Percentiles rank a stretch among this genome's conserved stretches.
Conservation (phyloP, 768 basidiomycete species). For the Xanthoconium purpureum region DNA sequence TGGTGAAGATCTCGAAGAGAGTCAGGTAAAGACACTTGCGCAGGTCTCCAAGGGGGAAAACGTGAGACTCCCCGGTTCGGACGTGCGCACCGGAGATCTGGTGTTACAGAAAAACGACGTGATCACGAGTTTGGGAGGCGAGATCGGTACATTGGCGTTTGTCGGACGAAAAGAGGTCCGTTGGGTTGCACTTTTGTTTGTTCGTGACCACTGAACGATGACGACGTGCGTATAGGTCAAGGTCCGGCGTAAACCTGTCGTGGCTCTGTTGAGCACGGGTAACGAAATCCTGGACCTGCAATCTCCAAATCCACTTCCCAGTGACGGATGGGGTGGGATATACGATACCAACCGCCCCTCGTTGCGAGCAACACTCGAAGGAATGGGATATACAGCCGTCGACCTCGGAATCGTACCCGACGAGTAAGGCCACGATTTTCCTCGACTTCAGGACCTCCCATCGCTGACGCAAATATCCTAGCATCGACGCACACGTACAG, state of each 20-base stretch:
- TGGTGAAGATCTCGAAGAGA: slow-evolving; percentile 58
- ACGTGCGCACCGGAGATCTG: slow-evolving; percentile 64
- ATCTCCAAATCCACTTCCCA: slow-evolving; percentile 31
- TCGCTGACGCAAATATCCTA: slow-evolving; percentile 23
- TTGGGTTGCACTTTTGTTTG: neutral
- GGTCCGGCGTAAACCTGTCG: slow-evolving; percentile 67
- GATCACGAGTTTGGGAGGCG: slow-evolving; percentile 68
- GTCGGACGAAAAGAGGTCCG: slow-evolving; percentile 70
- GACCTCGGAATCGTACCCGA: slow-evolving; percentile 82
- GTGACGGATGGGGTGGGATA: slow-evolving; percentile 62
- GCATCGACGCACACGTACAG: slow-evolving; percentile 54
- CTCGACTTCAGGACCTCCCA: neutral
- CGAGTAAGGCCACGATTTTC: slow-evolving; percentile 41
- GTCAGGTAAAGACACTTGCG: slow-evolving; percentile 63
- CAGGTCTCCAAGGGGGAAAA: slow-evolving; percentile 67
- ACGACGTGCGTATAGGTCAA: slow-evolving; percentile 45
- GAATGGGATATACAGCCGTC: slow-evolving; percentile 71
- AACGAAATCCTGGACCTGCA: slow-evolving; percentile 76
- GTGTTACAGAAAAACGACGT: slow-evolving; percentile 62
- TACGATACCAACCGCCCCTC: slow-evolving; percentile 88
- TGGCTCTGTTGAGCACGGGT: slow-evolving; percentile 83
- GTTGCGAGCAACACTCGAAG: slow-evolving; percentile 62
- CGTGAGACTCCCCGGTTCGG: slow-evolving; percentile 69
- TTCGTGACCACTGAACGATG: neutral
- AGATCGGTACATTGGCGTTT: slow-evolving; percentile 79